These are phyloP conservation scores for Lumnitzera littorea DNA, from an alignment of 345 rosid genomes.

Conservation along the genomic window DNA sequence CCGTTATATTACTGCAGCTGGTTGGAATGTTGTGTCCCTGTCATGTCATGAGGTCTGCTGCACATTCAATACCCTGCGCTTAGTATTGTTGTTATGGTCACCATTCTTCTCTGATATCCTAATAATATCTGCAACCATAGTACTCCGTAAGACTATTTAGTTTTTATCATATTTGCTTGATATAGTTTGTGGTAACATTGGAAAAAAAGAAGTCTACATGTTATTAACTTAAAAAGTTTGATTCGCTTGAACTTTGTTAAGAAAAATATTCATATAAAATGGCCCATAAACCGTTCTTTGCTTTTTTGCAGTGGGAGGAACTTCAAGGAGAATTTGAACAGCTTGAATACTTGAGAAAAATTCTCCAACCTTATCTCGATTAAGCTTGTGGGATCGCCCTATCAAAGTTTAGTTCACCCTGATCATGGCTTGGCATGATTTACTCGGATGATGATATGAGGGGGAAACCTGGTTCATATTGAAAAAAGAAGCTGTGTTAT, in stretches of 20 bases:
- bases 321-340: constrained; percentile 71
- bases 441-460: too few species aligned
- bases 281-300: neutral
- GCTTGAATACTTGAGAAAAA: constrained; percentile 68
- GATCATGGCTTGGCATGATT: too few species aligned
- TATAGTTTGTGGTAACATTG: neutral
- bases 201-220: neutral
- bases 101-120: neutral
- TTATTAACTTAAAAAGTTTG: neutral
- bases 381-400: constrained; percentile 19
- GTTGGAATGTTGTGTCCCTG: constrained; percentile 79
- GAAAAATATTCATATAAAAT: neutral
- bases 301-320: constrained; percentile 64
- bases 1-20: constrained; percentile 67
- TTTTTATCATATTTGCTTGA: too few species aligned
- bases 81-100: too few species aligned
- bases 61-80: neutral
- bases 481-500: too few species aligned
- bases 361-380: constrained; percentile 39
- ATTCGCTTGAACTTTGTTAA: neutral
- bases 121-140: neutral
- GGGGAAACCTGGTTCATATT: too few species aligned
- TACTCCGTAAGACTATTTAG: too few species aligned
- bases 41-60: constrained; percentile 69
- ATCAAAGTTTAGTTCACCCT: neutral